phyloP scores from a whole-genome alignment of 2,329 filamentous ascomycete genomes.

The Aspergillus cejpii region DNA sequence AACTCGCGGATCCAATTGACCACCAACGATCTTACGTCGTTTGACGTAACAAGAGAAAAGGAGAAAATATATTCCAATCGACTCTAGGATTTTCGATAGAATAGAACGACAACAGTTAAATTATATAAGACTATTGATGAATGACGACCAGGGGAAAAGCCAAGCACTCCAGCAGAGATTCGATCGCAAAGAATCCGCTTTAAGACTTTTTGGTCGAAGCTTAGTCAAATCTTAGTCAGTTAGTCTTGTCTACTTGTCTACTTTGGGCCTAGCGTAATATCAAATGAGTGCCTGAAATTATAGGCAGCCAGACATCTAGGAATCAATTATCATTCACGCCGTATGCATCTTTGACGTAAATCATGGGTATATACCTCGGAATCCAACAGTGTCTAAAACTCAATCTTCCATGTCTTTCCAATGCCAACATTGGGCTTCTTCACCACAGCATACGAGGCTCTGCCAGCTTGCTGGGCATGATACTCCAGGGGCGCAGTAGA shows the following conservation, averaged over 20 bases:
- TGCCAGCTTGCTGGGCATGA: slow-evolving; percentile 45
- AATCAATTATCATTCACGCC: too few species aligned
- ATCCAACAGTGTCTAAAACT: slow-evolving; percentile 37
- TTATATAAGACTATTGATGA: too few species aligned
- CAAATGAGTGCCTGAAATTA: too few species aligned
- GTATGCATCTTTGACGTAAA: neutral
- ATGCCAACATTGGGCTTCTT: slow-evolving; percentile 58
- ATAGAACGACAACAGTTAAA: too few species aligned
- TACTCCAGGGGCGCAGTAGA: slow-evolving; percentile 54
- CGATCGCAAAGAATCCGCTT: neutral
- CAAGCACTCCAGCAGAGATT: neutral
- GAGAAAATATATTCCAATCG: neutral
- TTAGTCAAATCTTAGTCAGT: too few species aligned
- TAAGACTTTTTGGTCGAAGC: too few species aligned
- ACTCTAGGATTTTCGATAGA: neutral
- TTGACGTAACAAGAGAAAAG: neutral
- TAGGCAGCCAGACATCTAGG: too few species aligned
- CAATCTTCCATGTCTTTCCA: slow-evolving; percentile 58
- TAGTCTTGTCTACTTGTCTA: too few species aligned
- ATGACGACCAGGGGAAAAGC: too few species aligned
- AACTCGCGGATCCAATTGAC: neutral
- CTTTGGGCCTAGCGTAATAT: too few species aligned
- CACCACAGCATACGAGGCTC: slow-evolving; percentile 58
- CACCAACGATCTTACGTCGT: neutral
- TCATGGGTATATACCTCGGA: neutral